Evolutionary conservation across 1,284 basidiomycete species (phyloP), one percentile per base, ranked within the genome.

Genomic region (Malassezia obtusa): DNA sequence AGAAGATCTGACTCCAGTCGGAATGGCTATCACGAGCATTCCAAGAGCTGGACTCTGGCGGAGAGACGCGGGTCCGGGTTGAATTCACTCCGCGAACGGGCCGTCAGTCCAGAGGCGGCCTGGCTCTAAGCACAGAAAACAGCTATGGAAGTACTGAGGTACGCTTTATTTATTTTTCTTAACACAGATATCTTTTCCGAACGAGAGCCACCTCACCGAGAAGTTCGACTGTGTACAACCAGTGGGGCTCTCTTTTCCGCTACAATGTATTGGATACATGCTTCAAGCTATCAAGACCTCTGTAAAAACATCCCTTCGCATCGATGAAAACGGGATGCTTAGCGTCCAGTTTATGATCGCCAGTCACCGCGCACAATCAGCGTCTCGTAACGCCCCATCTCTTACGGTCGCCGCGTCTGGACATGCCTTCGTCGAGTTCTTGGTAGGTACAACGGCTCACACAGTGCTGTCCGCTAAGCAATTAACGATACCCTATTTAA

Each of bases 261-360:
- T 56, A 8, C 17, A 25, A 35, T 33, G 48, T 30, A 25, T 50
- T 17, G 30, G 26, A 9, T 53, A 59, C 12, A 64, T 63, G 47
- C 58, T 64, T 39, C 56, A 59, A 1, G 63, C 65, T 7, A 50
- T 64, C 3, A 59, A 57, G 9, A 54, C 57, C 8, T 67, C 65
- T 2, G 48, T 63, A 45, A 69, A 69, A 48, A 65, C 65, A 0
- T 66, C 64, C 0, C 38, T 69, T 3, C 57, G 67, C 14, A 62
- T 57, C 49, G 67, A 69, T 46, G 54, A 62, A n/a, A 50, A 54
- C 1, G 67, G 65, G 4, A 56, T 69, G 36, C 59, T 66, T 10
- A 67, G 65, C 49, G 57, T 64, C 21, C 67, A 69, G 37, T 69
- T 67, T 43, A 63, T 67, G 62, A 62, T 69, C 49, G 60, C 66